Conservation (phyloP, 306 rosid species). For the Malus fusca region DNA sequence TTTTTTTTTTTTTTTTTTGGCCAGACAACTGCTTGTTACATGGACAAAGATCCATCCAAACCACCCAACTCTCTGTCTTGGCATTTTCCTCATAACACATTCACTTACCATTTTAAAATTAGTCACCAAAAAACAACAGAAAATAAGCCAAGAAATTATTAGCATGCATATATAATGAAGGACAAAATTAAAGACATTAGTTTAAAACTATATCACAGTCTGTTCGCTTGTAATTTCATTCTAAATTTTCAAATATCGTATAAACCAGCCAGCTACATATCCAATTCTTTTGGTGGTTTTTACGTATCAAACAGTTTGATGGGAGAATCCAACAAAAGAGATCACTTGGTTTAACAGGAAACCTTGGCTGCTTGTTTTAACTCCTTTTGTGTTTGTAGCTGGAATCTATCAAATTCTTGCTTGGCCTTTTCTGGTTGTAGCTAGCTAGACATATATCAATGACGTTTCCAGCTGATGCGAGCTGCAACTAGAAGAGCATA, state of each 20-base stretch:
- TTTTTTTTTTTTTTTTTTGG: no score
- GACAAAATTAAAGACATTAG: not conserved
- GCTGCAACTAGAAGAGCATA: not conserved
- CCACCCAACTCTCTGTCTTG: not conserved
- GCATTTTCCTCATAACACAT: not conserved
- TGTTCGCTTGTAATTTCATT: not conserved
- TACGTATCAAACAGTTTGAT: not conserved
- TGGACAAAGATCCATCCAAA: slow-evolving; percentile 2
- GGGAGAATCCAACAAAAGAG: not conserved
- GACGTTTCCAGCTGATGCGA: slow-evolving; percentile 7
- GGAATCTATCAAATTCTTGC: slow-evolving; percentile 1
- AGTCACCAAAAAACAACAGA: slow-evolving; percentile 4
- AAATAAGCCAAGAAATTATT: not conserved
- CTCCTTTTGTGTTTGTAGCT: slow-evolving; percentile 3
- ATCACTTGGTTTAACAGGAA: not conserved
- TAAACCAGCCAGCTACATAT: not conserved
- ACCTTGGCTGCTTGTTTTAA: not conserved
- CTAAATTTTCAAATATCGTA: no score
- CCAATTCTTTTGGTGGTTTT: slow-evolving; percentile 5
- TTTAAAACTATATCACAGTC: not conserved
- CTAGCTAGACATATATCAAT: not conserved
- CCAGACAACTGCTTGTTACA: not conserved
- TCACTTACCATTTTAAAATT: not conserved
- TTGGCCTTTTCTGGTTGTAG: not conserved
- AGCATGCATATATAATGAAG: not conserved